phyloP scores from a whole-genome alignment of 192 early-diverging fungal species.

The Podila minutissima region DNA sequence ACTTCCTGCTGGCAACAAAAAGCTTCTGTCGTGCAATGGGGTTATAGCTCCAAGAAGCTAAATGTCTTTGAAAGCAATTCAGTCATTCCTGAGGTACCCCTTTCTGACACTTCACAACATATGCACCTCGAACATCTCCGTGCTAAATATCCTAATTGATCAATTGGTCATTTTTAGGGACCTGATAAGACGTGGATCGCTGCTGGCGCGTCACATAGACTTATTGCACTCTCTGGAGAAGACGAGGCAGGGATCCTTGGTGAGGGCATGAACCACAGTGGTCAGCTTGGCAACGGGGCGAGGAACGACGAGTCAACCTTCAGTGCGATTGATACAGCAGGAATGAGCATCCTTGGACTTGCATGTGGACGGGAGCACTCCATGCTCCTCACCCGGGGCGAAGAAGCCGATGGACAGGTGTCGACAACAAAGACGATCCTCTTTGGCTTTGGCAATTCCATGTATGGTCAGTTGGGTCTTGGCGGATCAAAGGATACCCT shows the following conservation, averaged over 20 bases:
- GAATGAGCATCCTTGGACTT: slow-evolving; percentile 49
- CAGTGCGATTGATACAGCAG: slow-evolving; percentile 30
- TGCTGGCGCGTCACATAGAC: slow-evolving; percentile 34
- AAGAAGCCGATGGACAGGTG: slow-evolving; percentile 4
- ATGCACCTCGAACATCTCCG: too few species aligned
- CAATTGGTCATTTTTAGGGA: slow-evolving; percentile 2
- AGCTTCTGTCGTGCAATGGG: slow-evolving; percentile 39
- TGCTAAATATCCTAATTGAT: not conserved
- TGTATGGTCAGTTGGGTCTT: slow-evolving; percentile 75
- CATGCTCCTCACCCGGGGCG: slow-evolving; percentile 55
- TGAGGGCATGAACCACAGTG: slow-evolving; percentile 61
- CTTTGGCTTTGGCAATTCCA: slow-evolving; percentile 70
- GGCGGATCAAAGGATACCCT: slow-evolving; percentile 49
- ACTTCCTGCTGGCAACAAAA: slow-evolving; percentile 15
- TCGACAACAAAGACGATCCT: slow-evolving; percentile 36
- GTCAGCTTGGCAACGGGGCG: slow-evolving; percentile 55
- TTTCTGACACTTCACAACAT: not conserved
- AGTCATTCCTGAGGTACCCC: slow-evolving; percentile 19
- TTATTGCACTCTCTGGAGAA: slow-evolving; percentile 34
- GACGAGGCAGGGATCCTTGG: slow-evolving; percentile 51
- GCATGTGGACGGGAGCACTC: slow-evolving; percentile 78
- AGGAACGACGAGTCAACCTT: slow-evolving; percentile 15
- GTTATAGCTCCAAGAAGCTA: slow-evolving; percentile 23
- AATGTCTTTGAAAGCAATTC: slow-evolving; percentile 26
- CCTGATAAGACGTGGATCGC: slow-evolving; percentile 35